Conservation (phyloP, 1,284 basidiomycete genomes). For the Ustilago tritici region DNA sequence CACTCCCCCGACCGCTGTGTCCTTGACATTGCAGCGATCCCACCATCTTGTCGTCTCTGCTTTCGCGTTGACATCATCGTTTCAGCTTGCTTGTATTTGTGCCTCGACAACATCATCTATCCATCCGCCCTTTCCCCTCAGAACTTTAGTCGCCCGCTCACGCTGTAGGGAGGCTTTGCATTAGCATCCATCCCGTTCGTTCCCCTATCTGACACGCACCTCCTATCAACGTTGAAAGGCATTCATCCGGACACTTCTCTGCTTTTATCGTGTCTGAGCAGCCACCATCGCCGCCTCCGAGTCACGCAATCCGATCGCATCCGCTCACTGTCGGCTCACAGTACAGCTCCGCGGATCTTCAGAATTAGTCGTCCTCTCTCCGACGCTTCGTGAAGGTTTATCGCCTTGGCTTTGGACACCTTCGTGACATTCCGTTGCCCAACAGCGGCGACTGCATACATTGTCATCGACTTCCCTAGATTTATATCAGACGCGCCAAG, state of each 20-base stretch:
- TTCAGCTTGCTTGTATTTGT: constrained; percentile 21
- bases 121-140: neutral
- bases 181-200: constrained; percentile 2
- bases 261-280: neutral
- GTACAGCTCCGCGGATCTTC: neutral
- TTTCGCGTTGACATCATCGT: neutral
- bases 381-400: neutral
- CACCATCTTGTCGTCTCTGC: neutral
- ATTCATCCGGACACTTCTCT: neutral
- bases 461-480: neutral
- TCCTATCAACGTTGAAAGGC: neutral
- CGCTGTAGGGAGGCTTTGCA: neutral
- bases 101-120: constrained; percentile 15
- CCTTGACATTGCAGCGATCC: neutral
- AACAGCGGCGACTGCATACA: neutral
- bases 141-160: neutral
- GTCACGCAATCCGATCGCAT: neutral
- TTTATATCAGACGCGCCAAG: neutral
- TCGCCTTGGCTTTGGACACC: neutral
- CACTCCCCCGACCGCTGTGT: neutral
- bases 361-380: neutral
- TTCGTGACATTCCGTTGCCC: neutral
- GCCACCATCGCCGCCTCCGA: neutral
- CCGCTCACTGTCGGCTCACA: neutral
- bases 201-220: neutral